phyloP scores from a whole-genome alignment of 192 early-diverging fungal genomes.

The Haplosporangium gracile region DNA sequence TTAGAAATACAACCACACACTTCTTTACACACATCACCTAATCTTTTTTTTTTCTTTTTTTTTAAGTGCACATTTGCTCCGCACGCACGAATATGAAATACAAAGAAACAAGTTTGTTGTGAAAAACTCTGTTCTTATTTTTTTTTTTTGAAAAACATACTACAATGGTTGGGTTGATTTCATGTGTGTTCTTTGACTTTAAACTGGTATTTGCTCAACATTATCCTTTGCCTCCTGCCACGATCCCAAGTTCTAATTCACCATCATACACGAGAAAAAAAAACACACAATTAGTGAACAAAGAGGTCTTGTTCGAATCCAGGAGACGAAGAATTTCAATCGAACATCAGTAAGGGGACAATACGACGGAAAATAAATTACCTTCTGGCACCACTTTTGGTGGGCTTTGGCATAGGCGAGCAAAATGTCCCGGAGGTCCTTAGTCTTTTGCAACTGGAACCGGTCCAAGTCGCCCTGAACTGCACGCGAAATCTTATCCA shows the following conservation, averaged over 20 bases:
- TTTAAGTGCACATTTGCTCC: too few species aligned
- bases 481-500: conserved; percentile 82
- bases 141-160: neutral
- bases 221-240: conserved; percentile 68
- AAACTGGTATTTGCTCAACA: conserved; percentile 62
- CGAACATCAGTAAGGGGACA: neutral
- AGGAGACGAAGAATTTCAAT: neutral
- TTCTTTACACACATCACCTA: too few species aligned
- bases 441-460: conserved; percentile 94
- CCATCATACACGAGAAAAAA: neutral
- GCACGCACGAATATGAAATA: too few species aligned
- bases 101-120: too few species aligned
- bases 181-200: neutral
- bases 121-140: neutral
- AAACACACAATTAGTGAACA: neutral
- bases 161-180: too few species aligned
- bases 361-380: conserved; percentile 13
- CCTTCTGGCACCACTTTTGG: conserved; percentile 80
- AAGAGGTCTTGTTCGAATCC: too few species aligned
- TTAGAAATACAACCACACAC: neutral
- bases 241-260: conserved; percentile 63
- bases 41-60: too few species aligned
- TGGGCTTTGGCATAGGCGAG: conserved; percentile 81
- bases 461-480: conserved; percentile 93
- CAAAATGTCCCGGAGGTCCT: conserved; percentile 86